phyloP scores from a whole-genome alignment of 371 early-diverging fungal species.

The Rhizomucor pusillus region DNA sequence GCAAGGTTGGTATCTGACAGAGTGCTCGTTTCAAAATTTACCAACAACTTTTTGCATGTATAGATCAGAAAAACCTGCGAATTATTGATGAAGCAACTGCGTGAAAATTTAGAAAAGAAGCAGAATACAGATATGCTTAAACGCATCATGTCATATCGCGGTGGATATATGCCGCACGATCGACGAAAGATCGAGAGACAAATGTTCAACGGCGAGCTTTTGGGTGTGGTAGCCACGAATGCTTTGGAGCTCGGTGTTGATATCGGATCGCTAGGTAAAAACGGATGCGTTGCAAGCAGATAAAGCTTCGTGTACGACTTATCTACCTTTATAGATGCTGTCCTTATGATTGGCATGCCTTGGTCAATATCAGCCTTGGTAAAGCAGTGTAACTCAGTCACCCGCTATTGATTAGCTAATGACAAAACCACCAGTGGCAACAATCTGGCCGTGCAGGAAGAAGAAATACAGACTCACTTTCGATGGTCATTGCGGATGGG shows the following conservation, averaged over 20 bases:
- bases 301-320: not conserved
- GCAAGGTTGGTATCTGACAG: constrained; percentile 28
- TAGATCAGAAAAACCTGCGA: constrained; percentile 46
- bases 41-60: not conserved
- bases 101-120: constrained; percentile 31
- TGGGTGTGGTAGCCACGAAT: constrained; percentile 63
- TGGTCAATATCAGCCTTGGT: constrained; percentile 49
- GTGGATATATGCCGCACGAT: constrained; percentile 57
- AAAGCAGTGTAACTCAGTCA: constrained; percentile 1
- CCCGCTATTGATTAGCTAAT: too few relatives aligned
- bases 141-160: constrained; percentile 56
- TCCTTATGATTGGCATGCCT: constrained; percentile 60
- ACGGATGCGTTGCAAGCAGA: not conserved
- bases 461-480: constrained; percentile 54
- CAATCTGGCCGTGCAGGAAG: constrained; percentile 74
- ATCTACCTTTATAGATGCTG: constrained; percentile 42
- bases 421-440: constrained; percentile 58
- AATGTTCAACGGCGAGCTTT: constrained; percentile 51
- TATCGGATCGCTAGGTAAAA: constrained; percentile 55
- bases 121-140: constrained; percentile 20
- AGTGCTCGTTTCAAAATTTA: not conserved
- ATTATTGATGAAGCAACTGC: constrained; percentile 41
- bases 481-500: constrained; percentile 49
- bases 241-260: constrained; percentile 75
- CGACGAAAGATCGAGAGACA: constrained; percentile 57